Percentiles rank a stretch among this genome's conserved stretches.
Evolutionary conservation across 192 early-diverging fungal species (phyloP).

Genomic region (Coemansia sp.): DNA sequence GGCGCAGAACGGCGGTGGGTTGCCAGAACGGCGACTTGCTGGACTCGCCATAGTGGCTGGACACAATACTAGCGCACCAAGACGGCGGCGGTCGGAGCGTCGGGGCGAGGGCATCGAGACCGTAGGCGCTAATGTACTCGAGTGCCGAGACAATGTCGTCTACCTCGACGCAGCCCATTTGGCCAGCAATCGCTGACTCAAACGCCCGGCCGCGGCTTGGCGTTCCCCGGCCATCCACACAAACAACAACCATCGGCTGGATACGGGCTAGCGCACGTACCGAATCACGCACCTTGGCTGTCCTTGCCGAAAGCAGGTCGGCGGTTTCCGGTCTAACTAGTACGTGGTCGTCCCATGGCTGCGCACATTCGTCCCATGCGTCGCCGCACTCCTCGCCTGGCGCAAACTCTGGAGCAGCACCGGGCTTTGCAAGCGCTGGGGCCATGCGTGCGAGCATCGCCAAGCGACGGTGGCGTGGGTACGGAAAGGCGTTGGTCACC

Average conservation of each 20-base stretch:
- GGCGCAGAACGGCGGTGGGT: conserved; percentile 35
- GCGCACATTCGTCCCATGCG: too few species aligned
- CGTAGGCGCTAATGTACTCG: conserved; percentile 12
- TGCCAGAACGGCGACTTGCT: too few species aligned
- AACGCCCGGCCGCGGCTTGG: conserved; percentile 60
- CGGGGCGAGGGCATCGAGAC: background rate
- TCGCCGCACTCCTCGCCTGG: too few species aligned
- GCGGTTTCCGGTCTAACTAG: too few species aligned
- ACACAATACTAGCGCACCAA: conserved; percentile 6
- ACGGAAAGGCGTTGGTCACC: conserved; percentile 69
- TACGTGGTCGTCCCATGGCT: too few species aligned
- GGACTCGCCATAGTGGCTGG: background rate
- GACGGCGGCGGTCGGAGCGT: background rate
- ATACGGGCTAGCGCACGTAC: conserved; percentile 39
- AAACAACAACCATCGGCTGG: conserved; percentile 52
- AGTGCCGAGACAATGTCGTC: conserved; percentile 48
- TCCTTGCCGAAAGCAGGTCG: too few species aligned
- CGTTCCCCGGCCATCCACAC: conserved; percentile 67
- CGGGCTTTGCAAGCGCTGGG: conserved; percentile 1
- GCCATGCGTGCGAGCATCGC: conserved; percentile 51
- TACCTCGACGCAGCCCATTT: conserved; percentile 49
- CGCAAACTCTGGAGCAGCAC: too few species aligned
- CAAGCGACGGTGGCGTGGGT: conserved; percentile 57
- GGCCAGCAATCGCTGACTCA: conserved; percentile 53
- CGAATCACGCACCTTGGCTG: too few species aligned